Conservation (phyloP, 2,329 filamentous ascomycete genomes). For the Ophiostoma piceae region DNA sequence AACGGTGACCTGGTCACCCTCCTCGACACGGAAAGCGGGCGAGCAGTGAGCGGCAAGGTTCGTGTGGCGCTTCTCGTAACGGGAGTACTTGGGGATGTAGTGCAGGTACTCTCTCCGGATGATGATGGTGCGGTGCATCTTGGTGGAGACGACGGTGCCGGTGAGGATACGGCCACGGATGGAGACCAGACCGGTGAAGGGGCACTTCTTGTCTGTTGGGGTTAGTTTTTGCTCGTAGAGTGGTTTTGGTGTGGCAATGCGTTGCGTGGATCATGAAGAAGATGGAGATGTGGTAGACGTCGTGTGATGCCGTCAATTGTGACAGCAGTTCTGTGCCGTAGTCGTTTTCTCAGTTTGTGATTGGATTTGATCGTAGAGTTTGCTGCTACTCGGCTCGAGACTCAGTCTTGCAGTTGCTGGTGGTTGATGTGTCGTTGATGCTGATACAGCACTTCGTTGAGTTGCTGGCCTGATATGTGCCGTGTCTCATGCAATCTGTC, state of each 20-base stretch:
- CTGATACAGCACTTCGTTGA: neutral
- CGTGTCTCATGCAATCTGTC: neutral
- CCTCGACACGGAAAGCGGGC: slow-evolving; percentile 99
- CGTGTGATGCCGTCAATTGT: neutral
- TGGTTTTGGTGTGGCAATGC: neutral
- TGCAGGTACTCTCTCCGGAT: slow-evolving; percentile 99
- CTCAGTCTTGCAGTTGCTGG: neutral
- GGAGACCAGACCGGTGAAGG: slow-evolving; percentile 97
- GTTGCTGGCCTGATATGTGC: neutral
- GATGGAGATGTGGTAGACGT: neutral
- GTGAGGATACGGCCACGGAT: slow-evolving; percentile 99
- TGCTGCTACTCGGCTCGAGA: neutral
- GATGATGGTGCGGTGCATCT: slow-evolving; percentile 99
- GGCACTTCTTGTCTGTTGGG: slow-evolving; percentile 96
- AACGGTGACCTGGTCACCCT: slow-evolving; percentile 98
- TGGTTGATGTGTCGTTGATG: neutral
- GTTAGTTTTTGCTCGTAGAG: slow-evolving; percentile 11
- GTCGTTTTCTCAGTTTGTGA: neutral
- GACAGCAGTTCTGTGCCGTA: neutral
- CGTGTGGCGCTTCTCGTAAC: slow-evolving; percentile 99
- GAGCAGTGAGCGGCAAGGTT: slow-evolving; percentile 99
- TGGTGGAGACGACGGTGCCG: slow-evolving; percentile 97
- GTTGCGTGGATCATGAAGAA: neutral
- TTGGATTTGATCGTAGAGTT: neutral
- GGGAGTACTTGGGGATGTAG: slow-evolving; percentile 98